These are phyloP conservation scores for Herpetospermum pedunculosum DNA, from an alignment of 306 rosid species.

Conservation along the genomic window DNA sequence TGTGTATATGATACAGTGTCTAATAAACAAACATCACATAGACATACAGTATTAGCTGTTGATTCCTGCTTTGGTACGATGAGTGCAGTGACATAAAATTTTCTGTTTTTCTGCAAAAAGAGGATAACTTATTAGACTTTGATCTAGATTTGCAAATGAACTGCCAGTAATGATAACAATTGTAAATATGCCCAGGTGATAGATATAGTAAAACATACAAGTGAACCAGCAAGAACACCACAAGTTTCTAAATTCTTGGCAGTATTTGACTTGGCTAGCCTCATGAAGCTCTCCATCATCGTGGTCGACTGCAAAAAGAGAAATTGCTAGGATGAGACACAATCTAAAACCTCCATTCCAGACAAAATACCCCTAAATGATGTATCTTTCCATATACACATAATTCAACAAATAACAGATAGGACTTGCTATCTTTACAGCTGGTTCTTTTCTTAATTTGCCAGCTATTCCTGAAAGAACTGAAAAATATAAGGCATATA, in stretches of 20 bases:
- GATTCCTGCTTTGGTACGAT: conserved; percentile 95
- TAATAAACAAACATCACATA: conserved; percentile 2
- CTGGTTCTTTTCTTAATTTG: neutral
- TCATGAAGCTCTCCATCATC: conserved; percentile 87
- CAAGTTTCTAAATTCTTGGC: conserved; percentile 84
- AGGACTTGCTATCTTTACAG: neutral
- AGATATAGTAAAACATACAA: conserved; percentile 48
- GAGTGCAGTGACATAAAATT: conserved; percentile 75
- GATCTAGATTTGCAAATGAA: neutral
- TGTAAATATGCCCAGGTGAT: neutral
- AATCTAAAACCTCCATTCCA: conserved; percentile 1
- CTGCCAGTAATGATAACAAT: neutral
- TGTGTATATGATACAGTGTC: conserved; percentile 7
- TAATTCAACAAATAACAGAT: neutral
- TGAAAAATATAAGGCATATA: neutral
- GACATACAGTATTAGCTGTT: conserved; percentile 75
- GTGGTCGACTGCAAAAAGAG: conserved; percentile 62
- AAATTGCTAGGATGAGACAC: conserved; percentile 13
- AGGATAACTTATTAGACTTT: conserved; percentile 10
- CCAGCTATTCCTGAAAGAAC: neutral
- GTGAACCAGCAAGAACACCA: conserved; percentile 88
- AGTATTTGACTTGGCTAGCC: conserved; percentile 79
- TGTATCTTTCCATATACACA: neutral
- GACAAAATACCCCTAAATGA: neutral
- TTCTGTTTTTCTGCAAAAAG: conserved; percentile 72